Conservation (phyloP, 257 asterid genomes). For the Eucommia ulmoides region DNA sequence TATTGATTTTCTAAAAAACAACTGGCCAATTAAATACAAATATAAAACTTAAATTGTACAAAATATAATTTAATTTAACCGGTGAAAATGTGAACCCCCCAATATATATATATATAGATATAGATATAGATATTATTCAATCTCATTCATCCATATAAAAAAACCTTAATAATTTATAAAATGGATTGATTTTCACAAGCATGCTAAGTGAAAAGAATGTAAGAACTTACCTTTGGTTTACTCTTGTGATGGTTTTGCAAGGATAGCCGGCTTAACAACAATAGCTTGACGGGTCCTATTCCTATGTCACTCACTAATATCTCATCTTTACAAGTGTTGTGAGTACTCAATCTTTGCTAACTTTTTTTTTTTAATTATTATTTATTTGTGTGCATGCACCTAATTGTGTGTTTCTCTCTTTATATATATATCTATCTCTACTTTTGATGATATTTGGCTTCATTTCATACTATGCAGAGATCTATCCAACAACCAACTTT, state of each 20-base stretch:
- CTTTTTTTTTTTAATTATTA: not conserved
- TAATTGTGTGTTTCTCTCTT: not conserved
- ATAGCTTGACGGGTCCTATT: conserved; percentile 71
- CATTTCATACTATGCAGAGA: conserved; percentile 44
- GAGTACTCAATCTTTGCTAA: conserved; percentile 27
- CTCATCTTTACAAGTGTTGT: conserved; percentile 88
- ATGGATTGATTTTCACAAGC: no score
- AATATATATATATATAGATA: no score
- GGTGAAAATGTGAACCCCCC: no score
- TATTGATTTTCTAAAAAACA: no score
- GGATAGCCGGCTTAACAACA: conserved; percentile 90
- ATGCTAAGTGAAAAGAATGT: no score
- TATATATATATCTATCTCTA: not conserved
- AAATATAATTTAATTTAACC: no score
- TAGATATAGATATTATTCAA: no score
- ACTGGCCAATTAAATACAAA: no score
- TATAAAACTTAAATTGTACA: no score
- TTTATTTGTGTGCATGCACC: not conserved
- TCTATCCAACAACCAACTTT: conserved; percentile 74
- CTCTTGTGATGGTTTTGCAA: conserved; percentile 26
- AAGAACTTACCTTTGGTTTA: conserved; percentile 10
- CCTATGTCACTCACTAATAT: conserved; percentile 75
- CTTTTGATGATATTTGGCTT: not conserved
- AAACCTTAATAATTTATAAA: no score
- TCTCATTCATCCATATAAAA: no score